Percentiles rank a stretch among this genome's conserved stretches.
Evolutionary conservation across 768 basidiomycete genomes (phyloP).

Genomic region (Kwoniella europaea): DNA sequence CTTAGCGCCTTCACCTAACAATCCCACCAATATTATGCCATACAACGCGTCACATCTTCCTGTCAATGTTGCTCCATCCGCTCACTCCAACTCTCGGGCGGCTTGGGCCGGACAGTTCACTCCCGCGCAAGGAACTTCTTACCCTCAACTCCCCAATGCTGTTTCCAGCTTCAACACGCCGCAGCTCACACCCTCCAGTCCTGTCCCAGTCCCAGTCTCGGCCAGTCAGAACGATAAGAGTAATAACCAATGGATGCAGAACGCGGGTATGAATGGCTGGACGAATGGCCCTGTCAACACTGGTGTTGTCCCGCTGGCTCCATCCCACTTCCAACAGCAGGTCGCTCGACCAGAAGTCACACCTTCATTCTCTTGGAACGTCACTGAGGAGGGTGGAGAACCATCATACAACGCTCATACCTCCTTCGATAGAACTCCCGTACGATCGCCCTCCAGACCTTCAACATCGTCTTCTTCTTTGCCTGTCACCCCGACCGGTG

Average conservation of each 20-base stretch:
- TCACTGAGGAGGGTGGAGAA: conserved; percentile 3
- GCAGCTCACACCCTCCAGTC: background rate
- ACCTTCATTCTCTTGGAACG: conserved; percentile 24
- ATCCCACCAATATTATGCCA: background rate
- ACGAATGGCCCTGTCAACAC: background rate
- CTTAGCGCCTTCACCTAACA: background rate
- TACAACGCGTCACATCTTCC: no score
- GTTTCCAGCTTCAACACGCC: background rate
- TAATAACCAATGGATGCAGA: conserved; percentile 4
- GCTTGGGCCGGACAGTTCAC: no score
- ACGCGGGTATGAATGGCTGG: conserved; percentile 16
- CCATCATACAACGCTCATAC: background rate
- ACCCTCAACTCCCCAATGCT: no score
- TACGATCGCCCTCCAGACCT: background rate
- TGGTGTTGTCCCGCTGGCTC: background rate
- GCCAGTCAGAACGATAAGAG: background rate
- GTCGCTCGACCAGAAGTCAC: background rate
- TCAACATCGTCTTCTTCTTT: background rate
- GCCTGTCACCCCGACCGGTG: conserved; percentile 18
- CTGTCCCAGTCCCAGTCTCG: background rate
- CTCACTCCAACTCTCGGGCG: no score
- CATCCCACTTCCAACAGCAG: background rate
- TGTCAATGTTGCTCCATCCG: background rate
- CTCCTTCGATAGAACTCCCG: conserved; percentile 8
- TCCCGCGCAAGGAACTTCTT: no score